phyloP scores from a whole-genome alignment of 305 asterid genomes.

The Fraxinus angustifolia region DNA sequence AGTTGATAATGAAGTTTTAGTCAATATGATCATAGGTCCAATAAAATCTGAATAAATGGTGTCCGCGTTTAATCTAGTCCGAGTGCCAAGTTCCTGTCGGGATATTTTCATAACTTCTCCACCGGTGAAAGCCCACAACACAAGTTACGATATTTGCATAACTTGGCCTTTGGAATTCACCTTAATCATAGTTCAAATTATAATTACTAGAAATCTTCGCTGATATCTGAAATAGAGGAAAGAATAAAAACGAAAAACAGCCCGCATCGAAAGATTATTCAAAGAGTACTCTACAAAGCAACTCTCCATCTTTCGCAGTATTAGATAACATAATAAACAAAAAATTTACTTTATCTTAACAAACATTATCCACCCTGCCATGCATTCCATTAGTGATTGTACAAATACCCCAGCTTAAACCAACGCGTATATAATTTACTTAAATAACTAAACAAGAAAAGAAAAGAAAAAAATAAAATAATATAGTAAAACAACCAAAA shows the following conservation, averaged over 20 bases:
- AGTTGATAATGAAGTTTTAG: not conserved
- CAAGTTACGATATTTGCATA: not conserved
- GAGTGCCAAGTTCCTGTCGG: not conserved
- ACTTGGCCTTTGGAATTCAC: not conserved
- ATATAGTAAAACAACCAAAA: not conserved
- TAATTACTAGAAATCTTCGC: not conserved
- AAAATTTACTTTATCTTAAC: not conserved
- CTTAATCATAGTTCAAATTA: not conserved
- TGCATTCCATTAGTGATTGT: not conserved
- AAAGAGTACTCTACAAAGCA: not conserved
- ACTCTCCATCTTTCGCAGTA: not conserved
- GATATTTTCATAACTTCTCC: not conserved
- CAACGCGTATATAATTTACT: not conserved
- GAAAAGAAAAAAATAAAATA: not conserved
- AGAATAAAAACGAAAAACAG: not conserved
- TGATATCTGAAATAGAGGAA: not conserved
- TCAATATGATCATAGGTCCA: not conserved
- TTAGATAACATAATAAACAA: not conserved
- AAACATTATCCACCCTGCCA: not conserved
- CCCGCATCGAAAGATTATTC: not conserved
- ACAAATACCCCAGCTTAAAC: not conserved
- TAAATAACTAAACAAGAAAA: not conserved
- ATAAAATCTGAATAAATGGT: not conserved
- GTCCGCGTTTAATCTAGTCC: not conserved
- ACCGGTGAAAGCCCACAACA: not conserved